Conservation (phyloP, 1,284 basidiomycete genomes). For the Naganishia albida region DNA sequence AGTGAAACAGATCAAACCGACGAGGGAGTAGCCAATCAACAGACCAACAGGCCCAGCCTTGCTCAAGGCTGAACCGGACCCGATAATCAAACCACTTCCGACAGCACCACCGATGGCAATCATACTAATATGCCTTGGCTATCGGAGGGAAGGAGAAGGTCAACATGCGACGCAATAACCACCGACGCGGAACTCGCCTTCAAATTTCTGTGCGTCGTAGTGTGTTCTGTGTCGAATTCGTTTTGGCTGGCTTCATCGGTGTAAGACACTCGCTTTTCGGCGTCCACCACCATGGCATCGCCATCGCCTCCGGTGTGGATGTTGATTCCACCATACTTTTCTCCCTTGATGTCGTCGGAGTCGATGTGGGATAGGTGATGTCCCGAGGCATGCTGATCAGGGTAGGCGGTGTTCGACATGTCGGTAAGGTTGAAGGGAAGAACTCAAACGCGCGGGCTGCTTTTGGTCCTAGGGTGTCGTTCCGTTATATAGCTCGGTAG, state of each 20-base stretch:
- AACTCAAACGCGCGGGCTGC: not conserved
- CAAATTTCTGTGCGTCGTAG: slow-evolving; percentile 17
- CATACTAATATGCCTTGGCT: slow-evolving; percentile 20
- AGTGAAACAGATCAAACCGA: slow-evolving; percentile 44
- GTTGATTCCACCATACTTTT: slow-evolving; percentile 27
- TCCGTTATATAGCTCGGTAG: no score
- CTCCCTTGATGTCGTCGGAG: slow-evolving; percentile 20
- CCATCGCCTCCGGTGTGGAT: slow-evolving; percentile 1
- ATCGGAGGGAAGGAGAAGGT: not conserved
- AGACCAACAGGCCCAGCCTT: slow-evolving; percentile 56
- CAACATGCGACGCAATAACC: not conserved
- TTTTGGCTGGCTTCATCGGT: slow-evolving; percentile 6
- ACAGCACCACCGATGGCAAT: slow-evolving; percentile 54
- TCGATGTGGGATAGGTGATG: slow-evolving; percentile 19
- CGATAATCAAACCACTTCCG: slow-evolving; percentile 74
- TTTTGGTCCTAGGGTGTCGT: not conserved
- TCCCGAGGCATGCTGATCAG: slow-evolving; percentile 2
- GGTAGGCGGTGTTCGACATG: slow-evolving; percentile 11
- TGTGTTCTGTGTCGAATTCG: slow-evolving; percentile 23
- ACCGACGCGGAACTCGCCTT: not conserved
- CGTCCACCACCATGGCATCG: slow-evolving; percentile 18
- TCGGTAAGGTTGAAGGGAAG: not conserved
- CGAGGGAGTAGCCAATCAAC: slow-evolving; percentile 55
- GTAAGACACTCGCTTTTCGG: slow-evolving; percentile 15
- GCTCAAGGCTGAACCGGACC: slow-evolving; percentile 56